Evolutionary conservation across 2,329 filamentous ascomycete species (phyloP).

Genomic region (Domatiomyces globalis): DNA sequence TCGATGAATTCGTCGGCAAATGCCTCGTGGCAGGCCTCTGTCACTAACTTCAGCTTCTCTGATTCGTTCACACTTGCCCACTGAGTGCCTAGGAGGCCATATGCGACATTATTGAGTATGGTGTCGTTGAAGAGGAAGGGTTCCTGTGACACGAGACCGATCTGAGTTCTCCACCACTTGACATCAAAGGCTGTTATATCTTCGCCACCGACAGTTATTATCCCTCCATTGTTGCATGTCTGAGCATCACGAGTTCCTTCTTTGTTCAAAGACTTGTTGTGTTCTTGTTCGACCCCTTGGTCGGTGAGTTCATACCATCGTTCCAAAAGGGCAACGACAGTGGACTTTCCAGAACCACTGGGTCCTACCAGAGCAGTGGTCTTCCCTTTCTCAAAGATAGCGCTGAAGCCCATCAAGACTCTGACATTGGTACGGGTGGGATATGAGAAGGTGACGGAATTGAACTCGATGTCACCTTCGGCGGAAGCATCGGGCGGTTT

Average conservation of each 20-base stretch:
- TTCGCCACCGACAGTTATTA: conserved; percentile 40
- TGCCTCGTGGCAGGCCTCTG: conserved; percentile 50
- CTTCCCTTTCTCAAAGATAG: conserved; percentile 24
- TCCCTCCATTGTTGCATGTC: conserved; percentile 24
- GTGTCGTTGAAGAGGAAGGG: conserved; percentile 54
- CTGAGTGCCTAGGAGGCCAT: conserved; percentile 35
- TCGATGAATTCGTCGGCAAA: conserved; percentile 58
- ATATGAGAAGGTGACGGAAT: conserved; percentile 58
- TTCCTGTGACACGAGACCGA: conserved; percentile 55
- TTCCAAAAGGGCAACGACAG: conserved; percentile 30
- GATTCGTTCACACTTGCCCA: conserved; percentile 24
- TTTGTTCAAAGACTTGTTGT: neutral
- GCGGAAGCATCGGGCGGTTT: conserved; percentile 38
- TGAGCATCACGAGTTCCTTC: conserved; percentile 1
- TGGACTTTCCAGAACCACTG: conserved; percentile 34
- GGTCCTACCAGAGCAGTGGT: conserved; percentile 33
- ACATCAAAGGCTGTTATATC: conserved; percentile 44
- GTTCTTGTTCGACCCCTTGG: neutral
- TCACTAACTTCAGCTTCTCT: conserved; percentile 36
- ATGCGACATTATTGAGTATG: conserved; percentile 48
- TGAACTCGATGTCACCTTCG: conserved; percentile 50
- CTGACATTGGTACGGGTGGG: conserved; percentile 34
- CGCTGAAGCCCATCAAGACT: conserved; percentile 24
- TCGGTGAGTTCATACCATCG: conserved; percentile 27
- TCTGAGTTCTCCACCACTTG: conserved; percentile 45